Base-by-base conservation (phyloP, 2,329 filamentous ascomycete species). In the Fusarium mangiferae region DNA sequence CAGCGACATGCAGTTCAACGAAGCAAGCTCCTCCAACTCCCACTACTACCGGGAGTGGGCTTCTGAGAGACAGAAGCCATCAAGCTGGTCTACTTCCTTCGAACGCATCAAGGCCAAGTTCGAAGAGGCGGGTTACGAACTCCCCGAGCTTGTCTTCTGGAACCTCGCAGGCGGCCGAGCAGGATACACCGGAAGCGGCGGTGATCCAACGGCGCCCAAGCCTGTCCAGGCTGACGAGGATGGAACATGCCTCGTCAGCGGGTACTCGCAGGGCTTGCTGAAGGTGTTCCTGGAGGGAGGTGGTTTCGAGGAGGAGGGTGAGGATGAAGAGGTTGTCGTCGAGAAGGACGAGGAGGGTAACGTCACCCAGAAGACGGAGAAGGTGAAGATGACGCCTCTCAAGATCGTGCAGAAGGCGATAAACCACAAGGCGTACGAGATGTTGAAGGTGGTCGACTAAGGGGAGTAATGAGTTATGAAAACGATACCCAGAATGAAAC, bases 101-200 rank as follows among this genome's bases (percentile, higher is more conserved):
- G 84, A 88, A 73, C 82, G 85, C 9, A 85, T 91, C 77, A 81
- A 86, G 76, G 68, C 67, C 26, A 78, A 80, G 45, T 91, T 83
- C 77, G 75, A 80, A 17, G 78, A 82, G 1, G 84, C 85, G 6
- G 89, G 89, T 1, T 91, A 91, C 73, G 85, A 89, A 63, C 83
- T 90, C 80, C 89, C 89, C 0, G 84, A 88, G 77, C 80, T 91
- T n/a, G 82, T 91, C 7, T 90, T 89, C 77, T 90, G 89, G 89
- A 90, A 90, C 74, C 81, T 90, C 24, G 87, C 87, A 1, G 85
- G 83, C 14, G 82, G 82, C 0, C 68, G 75, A n/a, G 72, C 74
- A 5, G 75, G 78, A 75, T 35, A 79, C 74, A 26, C 78, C 63
- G 22, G 79, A n/a, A 36, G 17, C 28, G 61, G 22, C 3, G 78